These are phyloP conservation scores for Eucalyptus erythrocorys DNA, from an alignment of 345 rosid species.

Conservation along the genomic window DNA sequence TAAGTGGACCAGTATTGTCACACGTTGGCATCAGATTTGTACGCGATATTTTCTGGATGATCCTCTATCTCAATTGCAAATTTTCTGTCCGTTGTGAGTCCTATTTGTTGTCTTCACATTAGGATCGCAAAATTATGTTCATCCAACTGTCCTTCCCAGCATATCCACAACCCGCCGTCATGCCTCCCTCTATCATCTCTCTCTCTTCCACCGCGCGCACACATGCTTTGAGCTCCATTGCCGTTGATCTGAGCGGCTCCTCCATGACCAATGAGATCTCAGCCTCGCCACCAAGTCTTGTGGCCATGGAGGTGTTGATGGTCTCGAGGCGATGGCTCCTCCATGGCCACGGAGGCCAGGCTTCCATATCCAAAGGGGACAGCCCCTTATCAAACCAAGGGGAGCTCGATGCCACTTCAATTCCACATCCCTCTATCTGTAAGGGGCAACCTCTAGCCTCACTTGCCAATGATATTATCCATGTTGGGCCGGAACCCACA, in stretches of 20 bases:
- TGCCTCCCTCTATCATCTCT: too few relatives aligned
- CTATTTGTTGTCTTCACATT: background rate
- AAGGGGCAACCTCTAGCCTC: too few relatives aligned
- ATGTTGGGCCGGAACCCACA: fast-evolving
- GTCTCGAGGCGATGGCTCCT: background rate
- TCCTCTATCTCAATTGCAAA: background rate
- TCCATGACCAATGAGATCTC: background rate
- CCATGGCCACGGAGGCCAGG: background rate
- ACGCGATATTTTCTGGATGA: background rate
- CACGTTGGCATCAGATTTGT: too few relatives aligned
- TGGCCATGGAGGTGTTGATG: background rate
- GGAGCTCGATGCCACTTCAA: too few relatives aligned
- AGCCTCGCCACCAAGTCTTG: background rate
- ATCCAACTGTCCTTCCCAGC: fast-evolving
- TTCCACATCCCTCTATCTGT: too few relatives aligned
- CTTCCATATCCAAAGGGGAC: background rate
- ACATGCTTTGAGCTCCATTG: too few relatives aligned
- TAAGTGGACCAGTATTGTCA: too few relatives aligned
- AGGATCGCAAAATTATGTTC: background rate
- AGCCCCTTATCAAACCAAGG: too few relatives aligned
- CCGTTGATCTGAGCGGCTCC: background rate
- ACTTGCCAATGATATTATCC: too few relatives aligned
- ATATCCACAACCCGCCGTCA: too few relatives aligned
- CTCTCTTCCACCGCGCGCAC: too few relatives aligned
- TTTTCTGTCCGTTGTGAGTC: background rate